phyloP scores from a whole-genome alignment of 306 rosid species.

The Aeschynomene evenia region DNA sequence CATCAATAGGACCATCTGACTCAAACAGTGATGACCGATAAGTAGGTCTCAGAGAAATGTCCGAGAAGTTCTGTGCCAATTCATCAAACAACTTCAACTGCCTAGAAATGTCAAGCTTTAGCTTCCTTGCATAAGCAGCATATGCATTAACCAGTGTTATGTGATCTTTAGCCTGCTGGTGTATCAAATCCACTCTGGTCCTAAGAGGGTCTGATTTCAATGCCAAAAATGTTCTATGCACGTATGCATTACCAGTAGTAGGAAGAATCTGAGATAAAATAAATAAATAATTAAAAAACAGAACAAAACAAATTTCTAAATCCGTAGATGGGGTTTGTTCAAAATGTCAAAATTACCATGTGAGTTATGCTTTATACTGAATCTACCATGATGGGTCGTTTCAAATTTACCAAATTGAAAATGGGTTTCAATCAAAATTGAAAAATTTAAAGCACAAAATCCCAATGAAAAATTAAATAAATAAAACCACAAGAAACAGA shows the following conservation, averaged over 20 bases:
- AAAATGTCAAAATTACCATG: slow-evolving; percentile 21
- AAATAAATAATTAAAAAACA: background rate
- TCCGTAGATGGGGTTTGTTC: slow-evolving; percentile 13
- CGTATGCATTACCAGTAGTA: slow-evolving; percentile 74
- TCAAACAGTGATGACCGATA: slow-evolving; percentile 66
- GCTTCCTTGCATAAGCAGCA: slow-evolving; percentile 97
- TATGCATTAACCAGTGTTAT: slow-evolving; percentile 90
- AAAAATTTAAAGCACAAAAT: slow-evolving; percentile 18
- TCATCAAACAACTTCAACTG: slow-evolving; percentile 89
- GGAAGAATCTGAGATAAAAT: slow-evolving; percentile 96
- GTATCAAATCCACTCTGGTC: slow-evolving; percentile 84
- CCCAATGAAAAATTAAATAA: background rate
- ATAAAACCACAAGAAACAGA: background rate
- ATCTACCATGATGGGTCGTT: slow-evolving; percentile 20
- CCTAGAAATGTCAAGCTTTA: slow-evolving; percentile 91
- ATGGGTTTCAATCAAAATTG: slow-evolving; percentile 28
- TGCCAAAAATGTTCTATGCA: slow-evolving; percentile 84
- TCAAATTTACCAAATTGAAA: slow-evolving; percentile 11
- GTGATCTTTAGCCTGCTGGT: slow-evolving; percentile 94
- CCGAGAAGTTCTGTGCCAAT: slow-evolving; percentile 67
- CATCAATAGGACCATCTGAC: slow-evolving; percentile 77
- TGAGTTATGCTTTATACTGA: slow-evolving; percentile 21
- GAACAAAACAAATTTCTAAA: slow-evolving; percentile 19
- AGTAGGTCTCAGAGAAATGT: slow-evolving; percentile 58
- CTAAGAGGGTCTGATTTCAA: slow-evolving; percentile 90